Percentiles rank a stretch among this genome's conserved stretches.
Conservation (phyloP, 805 yeast species). For the Metschnikowia bowlesiae region DNA sequence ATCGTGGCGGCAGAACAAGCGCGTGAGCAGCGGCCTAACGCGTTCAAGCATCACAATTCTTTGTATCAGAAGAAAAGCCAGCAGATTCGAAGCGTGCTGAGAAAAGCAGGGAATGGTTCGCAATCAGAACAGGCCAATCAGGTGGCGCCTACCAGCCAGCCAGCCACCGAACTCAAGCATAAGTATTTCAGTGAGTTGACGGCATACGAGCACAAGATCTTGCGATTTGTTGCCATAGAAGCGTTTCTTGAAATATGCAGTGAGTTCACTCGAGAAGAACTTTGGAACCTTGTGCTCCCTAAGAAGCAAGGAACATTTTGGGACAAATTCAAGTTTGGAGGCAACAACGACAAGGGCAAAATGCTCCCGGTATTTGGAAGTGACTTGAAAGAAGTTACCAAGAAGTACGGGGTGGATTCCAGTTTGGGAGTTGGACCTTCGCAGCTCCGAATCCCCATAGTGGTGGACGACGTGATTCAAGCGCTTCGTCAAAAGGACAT, state of each 20-base stretch:
- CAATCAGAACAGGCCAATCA: conserved; percentile 9
- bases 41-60: conserved; percentile 73
- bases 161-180: conserved; percentile 1
- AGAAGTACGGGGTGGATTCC: conserved; percentile 74
- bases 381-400: conserved; percentile 64
- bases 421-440: conserved; percentile 81
- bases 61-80: conserved; percentile 31
- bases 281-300: conserved; percentile 39
- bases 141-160: neutral
- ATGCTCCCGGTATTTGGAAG: conserved; percentile 63
- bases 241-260: conserved; percentile 37
- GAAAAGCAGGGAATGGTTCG: conserved; percentile 5
- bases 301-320: conserved; percentile 46
- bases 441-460: conserved; percentile 73
- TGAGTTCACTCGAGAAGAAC: conserved; percentile 29
- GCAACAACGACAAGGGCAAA: conserved; percentile 23
- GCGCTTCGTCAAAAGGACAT: conserved; percentile 87
- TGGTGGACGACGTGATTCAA: conserved; percentile 79
- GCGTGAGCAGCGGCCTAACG: conserved; percentile 86
- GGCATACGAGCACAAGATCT: conserved; percentile 51
- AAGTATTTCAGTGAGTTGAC: conserved; percentile 63
- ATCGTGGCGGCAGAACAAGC: conserved; percentile 98
- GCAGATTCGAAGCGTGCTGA: conserved; percentile 19
- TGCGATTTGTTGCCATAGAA: conserved; percentile 57
- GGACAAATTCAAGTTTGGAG: conserved; percentile 47